These are phyloP conservation scores for Pseudoscleropodium purum DNA, from an alignment of 225 moss, liverwort and hornwort genomes.

Conservation along the genomic window DNA sequence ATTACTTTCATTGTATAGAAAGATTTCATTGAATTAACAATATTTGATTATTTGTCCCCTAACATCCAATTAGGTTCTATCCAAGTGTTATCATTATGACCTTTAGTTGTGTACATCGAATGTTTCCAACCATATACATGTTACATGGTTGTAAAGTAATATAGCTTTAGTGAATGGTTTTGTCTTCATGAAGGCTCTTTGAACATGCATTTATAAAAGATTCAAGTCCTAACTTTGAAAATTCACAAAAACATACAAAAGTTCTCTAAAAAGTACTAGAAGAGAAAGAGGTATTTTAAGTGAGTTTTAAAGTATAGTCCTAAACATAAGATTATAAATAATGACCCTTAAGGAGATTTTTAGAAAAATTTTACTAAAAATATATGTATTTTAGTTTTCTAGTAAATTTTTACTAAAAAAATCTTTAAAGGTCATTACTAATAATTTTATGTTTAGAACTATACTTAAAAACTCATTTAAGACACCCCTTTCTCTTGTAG, in stretches of 20 bases:
- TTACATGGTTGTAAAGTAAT: neutral
- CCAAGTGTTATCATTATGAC: neutral
- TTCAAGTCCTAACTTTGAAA: neutral
- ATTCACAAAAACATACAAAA: neutral
- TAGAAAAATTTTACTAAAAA: too few relatives aligned
- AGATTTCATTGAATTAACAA: neutral
- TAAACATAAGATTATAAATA: too few relatives aligned
- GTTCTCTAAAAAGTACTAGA: neutral
- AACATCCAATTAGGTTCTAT: fast-evolving
- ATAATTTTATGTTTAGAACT: too few relatives aligned
- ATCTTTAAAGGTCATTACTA: too few relatives aligned
- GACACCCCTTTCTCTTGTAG: too few relatives aligned
- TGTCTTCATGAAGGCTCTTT: neutral
- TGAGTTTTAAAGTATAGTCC: too few relatives aligned
- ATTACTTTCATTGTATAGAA: neutral
- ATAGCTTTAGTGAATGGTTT: neutral
- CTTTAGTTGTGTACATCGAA: neutral
- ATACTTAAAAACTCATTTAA: too few relatives aligned
- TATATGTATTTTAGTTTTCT: too few relatives aligned
- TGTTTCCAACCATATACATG: neutral
- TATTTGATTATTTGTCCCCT: fast-evolving
- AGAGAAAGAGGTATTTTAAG: too few relatives aligned
- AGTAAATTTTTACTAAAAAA: too few relatives aligned
- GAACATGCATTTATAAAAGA: neutral
- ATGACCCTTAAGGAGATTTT: too few relatives aligned